A percentile compares a stretch with the other conserved stretches of the same genome.
phyloP scores from a whole-genome alignment of 2,329 filamentous ascomycete species.

The Gaeumannomyces tritici region DNA sequence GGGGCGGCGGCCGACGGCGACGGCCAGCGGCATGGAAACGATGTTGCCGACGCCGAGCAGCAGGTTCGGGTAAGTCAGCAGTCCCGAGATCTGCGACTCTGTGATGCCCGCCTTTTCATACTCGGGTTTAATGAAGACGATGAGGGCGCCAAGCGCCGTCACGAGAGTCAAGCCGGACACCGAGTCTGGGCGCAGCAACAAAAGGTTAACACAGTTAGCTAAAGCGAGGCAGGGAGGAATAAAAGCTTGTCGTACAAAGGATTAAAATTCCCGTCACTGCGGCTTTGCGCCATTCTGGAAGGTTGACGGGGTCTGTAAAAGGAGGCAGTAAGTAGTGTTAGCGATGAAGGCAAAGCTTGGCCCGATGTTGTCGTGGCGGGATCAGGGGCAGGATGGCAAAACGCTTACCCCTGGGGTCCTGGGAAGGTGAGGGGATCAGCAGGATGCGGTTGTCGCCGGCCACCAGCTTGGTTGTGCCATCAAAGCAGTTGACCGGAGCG shows the following conservation, averaged over 20 bases:
- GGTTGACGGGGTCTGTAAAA: conserved; percentile 18
- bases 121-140: conserved; percentile 17
- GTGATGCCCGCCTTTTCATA: conserved; percentile 11
- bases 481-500: background rate
- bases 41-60: conserved; percentile 28
- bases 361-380: no score
- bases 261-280: conserved; percentile 16
- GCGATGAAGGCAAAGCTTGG: no score
- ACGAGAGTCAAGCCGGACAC: background rate
- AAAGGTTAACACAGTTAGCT: conserved; percentile 2
- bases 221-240: background rate
- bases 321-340: background rate
- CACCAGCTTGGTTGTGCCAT: background rate
- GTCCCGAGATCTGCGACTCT: conserved; percentile 1
- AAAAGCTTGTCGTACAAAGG: conserved; percentile 13
- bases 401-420: background rate
- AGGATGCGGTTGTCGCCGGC: background rate
- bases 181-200: background rate
- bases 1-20: conserved; percentile 26
- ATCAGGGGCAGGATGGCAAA: background rate
- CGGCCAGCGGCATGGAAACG: conserved; percentile 25
- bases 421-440: background rate
- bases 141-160: conserved; percentile 13
- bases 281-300: conserved; percentile 21
- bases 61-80: conserved; percentile 26